Evolutionary conservation across 2,329 filamentous ascomycete species (phyloP).

Genomic region (Fusarium keratoplasticum): DNA sequence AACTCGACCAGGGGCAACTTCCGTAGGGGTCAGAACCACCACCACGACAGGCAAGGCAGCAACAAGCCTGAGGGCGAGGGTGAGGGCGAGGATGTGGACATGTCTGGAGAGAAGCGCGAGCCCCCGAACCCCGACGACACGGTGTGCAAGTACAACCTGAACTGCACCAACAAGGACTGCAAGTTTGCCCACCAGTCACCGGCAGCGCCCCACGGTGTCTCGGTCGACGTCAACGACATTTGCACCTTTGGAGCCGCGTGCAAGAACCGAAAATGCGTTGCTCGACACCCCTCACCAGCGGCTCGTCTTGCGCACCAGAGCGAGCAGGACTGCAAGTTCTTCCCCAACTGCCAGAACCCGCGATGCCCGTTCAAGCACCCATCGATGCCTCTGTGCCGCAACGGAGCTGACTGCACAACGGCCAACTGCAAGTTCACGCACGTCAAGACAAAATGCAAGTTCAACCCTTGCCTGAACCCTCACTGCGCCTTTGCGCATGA

Average conservation of each 20-base stretch:
- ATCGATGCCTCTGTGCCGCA: slow-evolving; percentile 86
- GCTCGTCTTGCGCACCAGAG: slow-evolving; percentile 81
- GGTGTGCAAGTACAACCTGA: slow-evolving; percentile 89
- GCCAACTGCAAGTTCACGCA: slow-evolving; percentile 92
- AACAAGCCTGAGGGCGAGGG: slow-evolving; percentile 53
- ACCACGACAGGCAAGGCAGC: slow-evolving; percentile 53
- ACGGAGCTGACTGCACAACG: slow-evolving; percentile 87
- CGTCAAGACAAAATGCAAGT: slow-evolving; percentile 85
- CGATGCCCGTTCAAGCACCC: slow-evolving; percentile 92
- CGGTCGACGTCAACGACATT: slow-evolving; percentile 81
- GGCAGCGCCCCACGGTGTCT: slow-evolving; percentile 80
- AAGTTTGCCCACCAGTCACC: slow-evolving; percentile 95
- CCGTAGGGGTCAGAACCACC: slow-evolving; percentile 60
- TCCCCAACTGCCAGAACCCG: slow-evolving; percentile 89
- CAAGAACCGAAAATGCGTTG: slow-evolving; percentile 95
- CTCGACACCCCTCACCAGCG: slow-evolving; percentile 91
- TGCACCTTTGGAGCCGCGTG: slow-evolving; percentile 91
- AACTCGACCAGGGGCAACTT: slow-evolving; percentile 63
- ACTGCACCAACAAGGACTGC: slow-evolving; percentile 90
- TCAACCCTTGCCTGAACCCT: slow-evolving; percentile 91
- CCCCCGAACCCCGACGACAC: slow-evolving; percentile 70
- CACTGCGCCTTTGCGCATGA: slow-evolving; percentile 89
- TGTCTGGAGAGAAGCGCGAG: slow-evolving; percentile 65
- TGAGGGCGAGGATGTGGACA: slow-evolving; percentile 73
- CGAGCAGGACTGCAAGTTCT: slow-evolving; percentile 91